Conservation (phyloP, 225 moss, liverwort and hornwort genomes). For the Pseudisothecium myosuroides region DNA sequence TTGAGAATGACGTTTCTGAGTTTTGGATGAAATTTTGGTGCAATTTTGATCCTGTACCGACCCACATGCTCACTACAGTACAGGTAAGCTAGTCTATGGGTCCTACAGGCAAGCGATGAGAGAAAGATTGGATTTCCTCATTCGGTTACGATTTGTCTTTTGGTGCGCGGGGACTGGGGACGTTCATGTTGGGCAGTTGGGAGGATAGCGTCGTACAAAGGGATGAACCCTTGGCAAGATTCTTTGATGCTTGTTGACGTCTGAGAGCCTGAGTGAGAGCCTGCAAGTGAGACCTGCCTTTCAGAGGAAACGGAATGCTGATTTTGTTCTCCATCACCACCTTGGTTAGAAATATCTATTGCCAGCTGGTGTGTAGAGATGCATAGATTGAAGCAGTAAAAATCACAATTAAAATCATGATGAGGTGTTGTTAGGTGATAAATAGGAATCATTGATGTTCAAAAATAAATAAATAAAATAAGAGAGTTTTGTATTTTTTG, state of each 20-base stretch:
- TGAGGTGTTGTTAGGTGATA: not conserved
- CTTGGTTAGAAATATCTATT: not conserved
- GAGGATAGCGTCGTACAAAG: not conserved
- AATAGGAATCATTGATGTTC: not conserved
- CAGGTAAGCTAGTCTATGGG: not conserved
- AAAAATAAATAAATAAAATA: too few species aligned
- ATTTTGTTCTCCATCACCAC: not conserved
- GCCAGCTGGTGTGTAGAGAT: not conserved
- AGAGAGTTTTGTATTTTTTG: fast-evolving
- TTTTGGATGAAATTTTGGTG: not conserved
- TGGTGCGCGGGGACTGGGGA: not conserved
- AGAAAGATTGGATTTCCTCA: not conserved
- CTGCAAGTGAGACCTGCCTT: not conserved
- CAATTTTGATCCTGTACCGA: not conserved
- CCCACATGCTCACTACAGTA: not conserved
- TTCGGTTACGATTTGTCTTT: not conserved
- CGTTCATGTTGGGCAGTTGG: not conserved
- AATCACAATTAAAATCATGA: too few species aligned
- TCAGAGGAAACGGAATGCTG: not conserved
- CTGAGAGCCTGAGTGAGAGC: too few species aligned
- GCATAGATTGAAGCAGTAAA: not conserved
- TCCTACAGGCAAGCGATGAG: not conserved
- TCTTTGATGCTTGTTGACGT: not conserved
- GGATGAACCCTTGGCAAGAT: not conserved
- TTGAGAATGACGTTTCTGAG: not conserved